Percentiles rank a stretch among this genome's conserved stretches.
Conservation (phyloP, 1,139 yeast species). For the Arxiozyma telluris region DNA sequence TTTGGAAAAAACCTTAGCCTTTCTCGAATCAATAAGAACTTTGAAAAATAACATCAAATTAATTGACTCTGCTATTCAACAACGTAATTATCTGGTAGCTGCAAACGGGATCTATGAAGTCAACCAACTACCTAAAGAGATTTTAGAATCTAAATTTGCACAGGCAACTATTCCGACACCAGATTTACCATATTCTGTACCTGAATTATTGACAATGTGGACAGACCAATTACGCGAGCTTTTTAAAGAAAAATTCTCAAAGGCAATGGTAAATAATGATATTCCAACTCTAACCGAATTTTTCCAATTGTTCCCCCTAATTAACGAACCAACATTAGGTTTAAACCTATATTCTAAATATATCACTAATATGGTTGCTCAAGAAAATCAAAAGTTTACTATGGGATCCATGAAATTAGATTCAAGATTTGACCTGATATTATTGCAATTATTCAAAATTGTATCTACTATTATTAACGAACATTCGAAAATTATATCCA, state of each 20-base stretch:
- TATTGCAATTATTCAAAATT: constrained; percentile 72
- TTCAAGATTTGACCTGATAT: constrained; percentile 31
- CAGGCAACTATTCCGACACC: constrained; percentile 80
- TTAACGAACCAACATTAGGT: constrained; percentile 65
- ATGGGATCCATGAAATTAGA: constrained; percentile 17
- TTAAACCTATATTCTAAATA: constrained; percentile 74
- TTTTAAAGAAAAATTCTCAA: constrained; percentile 55
- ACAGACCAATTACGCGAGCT: constrained; percentile 46
- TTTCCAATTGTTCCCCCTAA: constrained; percentile 81
- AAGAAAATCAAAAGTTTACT: constrained; percentile 50
- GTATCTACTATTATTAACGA: constrained; percentile 78
- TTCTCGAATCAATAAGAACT: constrained; percentile 56
- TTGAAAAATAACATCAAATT: constrained; percentile 33
- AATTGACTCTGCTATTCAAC: constrained; percentile 21
- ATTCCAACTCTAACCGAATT: constrained; percentile 54
- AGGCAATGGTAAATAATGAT: constrained; percentile 57
- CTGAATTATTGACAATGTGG: constrained; percentile 48
- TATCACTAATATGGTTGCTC: constrained; percentile 75
- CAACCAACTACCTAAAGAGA: constrained; percentile 57
- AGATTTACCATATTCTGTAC: constrained; percentile 80
- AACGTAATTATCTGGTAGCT: constrained; percentile 52
- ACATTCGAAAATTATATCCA: constrained; percentile 70
- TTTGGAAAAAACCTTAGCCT: constrained; percentile 55
- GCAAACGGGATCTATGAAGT: constrained; percentile 58
- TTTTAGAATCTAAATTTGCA: constrained; percentile 63